These are phyloP conservation scores for Syncephalastrum racemosum DNA, from an alignment of 371 early-diverging fungal genomes.

Conservation along the genomic window DNA sequence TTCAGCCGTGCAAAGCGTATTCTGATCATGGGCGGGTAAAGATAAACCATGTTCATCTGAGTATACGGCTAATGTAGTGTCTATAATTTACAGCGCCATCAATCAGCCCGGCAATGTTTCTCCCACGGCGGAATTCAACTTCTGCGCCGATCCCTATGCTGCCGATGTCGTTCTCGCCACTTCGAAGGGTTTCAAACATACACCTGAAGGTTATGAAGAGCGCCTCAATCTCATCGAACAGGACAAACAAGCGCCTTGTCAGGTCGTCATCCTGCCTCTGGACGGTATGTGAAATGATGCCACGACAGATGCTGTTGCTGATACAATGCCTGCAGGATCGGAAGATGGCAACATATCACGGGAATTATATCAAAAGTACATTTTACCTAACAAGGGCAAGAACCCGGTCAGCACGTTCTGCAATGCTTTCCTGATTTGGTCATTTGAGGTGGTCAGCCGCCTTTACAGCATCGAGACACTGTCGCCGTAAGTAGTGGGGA, in stretches of 20 bases:
- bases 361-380: conserved; percentile 20
- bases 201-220: conserved; percentile 16
- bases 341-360: conserved; percentile 19
- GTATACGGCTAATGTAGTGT: neutral
- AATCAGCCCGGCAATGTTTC: conserved; percentile 47
- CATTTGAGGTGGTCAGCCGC: conserved; percentile 11
- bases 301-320: neutral
- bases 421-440: conserved; percentile 21
- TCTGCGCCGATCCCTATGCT: conserved; percentile 51
- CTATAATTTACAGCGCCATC: conserved; percentile 16
- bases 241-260: conserved; percentile 27
- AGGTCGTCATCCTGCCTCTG: conserved; percentile 45
- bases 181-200: conserved; percentile 32
- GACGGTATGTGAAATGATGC: conserved; percentile 30
- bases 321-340: conserved; percentile 9
- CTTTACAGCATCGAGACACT: conserved; percentile 14
- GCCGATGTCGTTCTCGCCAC: conserved; percentile 45
- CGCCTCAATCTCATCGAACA: conserved; percentile 15
- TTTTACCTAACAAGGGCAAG: conserved; percentile 13
- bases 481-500: conserved; percentile 19
- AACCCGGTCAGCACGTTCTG: conserved; percentile 21
- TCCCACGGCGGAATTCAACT: conserved; percentile 59
- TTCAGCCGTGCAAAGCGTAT: conserved; percentile 51
- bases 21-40: conserved; percentile 54
- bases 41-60: neutral